Conservation (phyloP, 176 grass and related monocot species). For the Raddia guianensis region DNA sequence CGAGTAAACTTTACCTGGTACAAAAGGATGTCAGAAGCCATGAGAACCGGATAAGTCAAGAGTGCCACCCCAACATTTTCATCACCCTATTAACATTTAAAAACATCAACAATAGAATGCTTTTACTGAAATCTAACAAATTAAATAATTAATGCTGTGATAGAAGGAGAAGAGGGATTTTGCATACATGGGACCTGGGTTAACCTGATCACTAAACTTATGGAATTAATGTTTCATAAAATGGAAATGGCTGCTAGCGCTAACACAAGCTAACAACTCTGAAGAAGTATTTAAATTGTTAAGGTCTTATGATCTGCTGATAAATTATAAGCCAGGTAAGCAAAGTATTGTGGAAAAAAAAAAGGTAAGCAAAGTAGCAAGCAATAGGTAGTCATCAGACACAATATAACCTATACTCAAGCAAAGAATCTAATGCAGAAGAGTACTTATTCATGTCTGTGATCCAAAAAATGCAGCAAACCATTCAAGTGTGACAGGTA, state of each 20-base stretch:
- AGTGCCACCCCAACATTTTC: constrained; percentile 98
- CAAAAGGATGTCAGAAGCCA: constrained; percentile 98
- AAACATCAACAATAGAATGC: constrained; percentile 7
- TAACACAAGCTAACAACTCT: constrained; percentile 9
- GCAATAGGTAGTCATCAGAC: not conserved
- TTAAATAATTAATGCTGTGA: constrained; percentile 17
- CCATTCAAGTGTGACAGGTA: constrained; percentile 22
- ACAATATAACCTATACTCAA: constrained; percentile 9
- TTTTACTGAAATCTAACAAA: not conserved
- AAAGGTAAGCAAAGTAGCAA: constrained; percentile 4
- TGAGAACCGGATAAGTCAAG: constrained; percentile 94
- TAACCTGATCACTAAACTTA: constrained; percentile 14
- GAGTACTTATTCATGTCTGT: not conserved
- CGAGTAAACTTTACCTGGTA: constrained; percentile 77
- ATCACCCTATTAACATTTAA: constrained; percentile 67
- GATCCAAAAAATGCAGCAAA: constrained; percentile 24
- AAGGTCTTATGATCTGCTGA: not conserved
- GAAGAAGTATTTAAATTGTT: not conserved
- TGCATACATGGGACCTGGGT: constrained; percentile 14
- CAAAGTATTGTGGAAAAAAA: not conserved
- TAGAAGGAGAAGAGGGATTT: not conserved
- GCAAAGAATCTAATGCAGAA: constrained; percentile 15
- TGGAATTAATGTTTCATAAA: constrained; percentile 22
- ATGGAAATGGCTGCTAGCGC: not conserved
- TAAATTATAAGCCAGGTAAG: constrained; percentile 19